Conservation (phyloP, 1,139 yeast species). For the Suhomyces maxii region DNA sequence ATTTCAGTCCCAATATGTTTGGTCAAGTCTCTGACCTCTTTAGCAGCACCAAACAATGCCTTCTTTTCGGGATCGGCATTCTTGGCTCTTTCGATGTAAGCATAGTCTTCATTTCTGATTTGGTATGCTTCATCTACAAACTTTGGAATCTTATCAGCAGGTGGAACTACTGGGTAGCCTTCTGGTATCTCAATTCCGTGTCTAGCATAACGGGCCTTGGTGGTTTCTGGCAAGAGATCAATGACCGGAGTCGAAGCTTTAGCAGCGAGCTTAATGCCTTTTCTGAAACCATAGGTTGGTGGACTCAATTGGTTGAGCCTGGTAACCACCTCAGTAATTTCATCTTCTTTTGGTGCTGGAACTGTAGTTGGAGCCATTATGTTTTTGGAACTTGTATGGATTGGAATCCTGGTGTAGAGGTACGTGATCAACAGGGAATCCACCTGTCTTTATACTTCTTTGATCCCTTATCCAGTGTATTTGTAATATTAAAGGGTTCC, state of each 20-base stretch:
- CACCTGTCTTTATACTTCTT: too few relatives aligned
- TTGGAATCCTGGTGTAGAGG: too few relatives aligned
- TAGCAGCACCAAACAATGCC: constrained; percentile 21
- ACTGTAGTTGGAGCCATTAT: constrained; percentile 16
- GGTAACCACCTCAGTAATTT: constrained; percentile 11
- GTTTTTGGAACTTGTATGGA: not conserved
- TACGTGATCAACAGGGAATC: too few relatives aligned
- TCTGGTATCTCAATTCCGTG: constrained; percentile 17
- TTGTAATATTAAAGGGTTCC: not conserved
- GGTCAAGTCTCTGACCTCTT: constrained; percentile 19
- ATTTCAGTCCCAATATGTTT: constrained; percentile 21
- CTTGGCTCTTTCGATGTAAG: constrained; percentile 19
- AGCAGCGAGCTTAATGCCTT: constrained; percentile 6
- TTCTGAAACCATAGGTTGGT: constrained; percentile 8
- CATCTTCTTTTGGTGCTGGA: constrained; percentile 8
- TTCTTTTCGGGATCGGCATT: constrained; percentile 22
- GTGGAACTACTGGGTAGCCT: constrained; percentile 18
- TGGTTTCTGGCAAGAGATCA: constrained; percentile 14
- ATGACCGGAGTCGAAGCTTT: constrained; percentile 10
- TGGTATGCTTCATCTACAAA: constrained; percentile 19
- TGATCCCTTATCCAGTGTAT: not conserved
- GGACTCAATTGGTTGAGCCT: constrained; percentile 15
- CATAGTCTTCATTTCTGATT: constrained; percentile 16
- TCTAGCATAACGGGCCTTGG: constrained; percentile 16
- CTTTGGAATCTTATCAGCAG: constrained; percentile 14